phyloP scores from a whole-genome alignment of 2,329 filamentous ascomycete species.

The Nemania abortiva region DNA sequence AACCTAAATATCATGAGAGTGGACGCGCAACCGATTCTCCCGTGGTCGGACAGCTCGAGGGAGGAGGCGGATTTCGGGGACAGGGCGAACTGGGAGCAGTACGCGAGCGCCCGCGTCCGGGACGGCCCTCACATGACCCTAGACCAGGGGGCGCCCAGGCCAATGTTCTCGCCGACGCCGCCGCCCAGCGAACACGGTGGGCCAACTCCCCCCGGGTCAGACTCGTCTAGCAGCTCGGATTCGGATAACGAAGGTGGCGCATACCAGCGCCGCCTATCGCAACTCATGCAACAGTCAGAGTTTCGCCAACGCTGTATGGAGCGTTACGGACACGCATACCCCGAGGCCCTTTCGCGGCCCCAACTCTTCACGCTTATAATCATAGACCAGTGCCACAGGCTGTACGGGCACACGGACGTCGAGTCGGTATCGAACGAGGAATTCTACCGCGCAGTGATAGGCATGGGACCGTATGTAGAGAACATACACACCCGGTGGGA shows the following conservation, averaged over 20 bases:
- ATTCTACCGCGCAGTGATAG: neutral
- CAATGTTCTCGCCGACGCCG: neutral
- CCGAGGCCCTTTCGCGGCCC: neutral
- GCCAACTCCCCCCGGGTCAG: neutral
- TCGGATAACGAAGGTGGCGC: constrained; percentile 14
- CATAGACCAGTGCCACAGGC: constrained; percentile 1
- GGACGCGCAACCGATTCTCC: constrained; percentile 26
- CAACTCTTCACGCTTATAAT: constrained; percentile 3
- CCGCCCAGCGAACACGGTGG: neutral
- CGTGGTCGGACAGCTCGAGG: constrained; percentile 37
- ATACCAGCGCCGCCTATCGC: constrained; percentile 10
- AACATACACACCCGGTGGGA: neutral
- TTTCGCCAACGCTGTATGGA: neutral
- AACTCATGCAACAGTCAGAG: neutral
- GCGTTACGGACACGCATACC: neutral
- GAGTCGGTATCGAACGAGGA: neutral
- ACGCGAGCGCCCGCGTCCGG: constrained; percentile 31
- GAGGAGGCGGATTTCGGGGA: constrained; percentile 37
- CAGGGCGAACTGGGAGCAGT: constrained; percentile 21
- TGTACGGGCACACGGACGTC: constrained; percentile 9
- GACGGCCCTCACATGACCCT: constrained; percentile 26
- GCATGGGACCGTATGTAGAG: constrained; percentile 10
- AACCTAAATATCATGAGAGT: neutral
- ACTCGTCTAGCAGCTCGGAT: neutral
- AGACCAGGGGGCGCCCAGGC: neutral